phyloP scores from a whole-genome alignment of 129 eudicot genomes.

The Flaveria bidentis region DNA sequence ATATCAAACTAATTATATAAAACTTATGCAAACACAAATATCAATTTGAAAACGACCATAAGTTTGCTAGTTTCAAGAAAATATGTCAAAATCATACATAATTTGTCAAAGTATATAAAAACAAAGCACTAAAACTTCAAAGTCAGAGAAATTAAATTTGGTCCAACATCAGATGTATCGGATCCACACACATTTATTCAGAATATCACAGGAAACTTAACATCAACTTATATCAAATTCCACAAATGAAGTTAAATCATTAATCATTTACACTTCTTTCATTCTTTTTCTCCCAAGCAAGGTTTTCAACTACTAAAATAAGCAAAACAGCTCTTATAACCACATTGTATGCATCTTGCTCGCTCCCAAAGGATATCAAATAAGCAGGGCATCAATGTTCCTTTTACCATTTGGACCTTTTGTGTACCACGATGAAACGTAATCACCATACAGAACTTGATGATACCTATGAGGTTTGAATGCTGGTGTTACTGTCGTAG shows the following conservation, averaged over 20 bases:
- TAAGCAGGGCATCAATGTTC: slow-evolving; percentile 67
- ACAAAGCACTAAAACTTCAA: not conserved
- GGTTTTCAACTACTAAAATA: not conserved
- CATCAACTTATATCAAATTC: not conserved
- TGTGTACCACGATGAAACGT: slow-evolving; percentile 87
- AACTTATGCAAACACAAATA: no score
- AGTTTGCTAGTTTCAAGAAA: not conserved
- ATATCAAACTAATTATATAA: no score
- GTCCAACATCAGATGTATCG: slow-evolving; percentile 7
- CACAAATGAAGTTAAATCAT: slow-evolving; percentile 5
- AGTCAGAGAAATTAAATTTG: not conserved
- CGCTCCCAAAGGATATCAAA: slow-evolving; percentile 14
- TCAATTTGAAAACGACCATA: no score
- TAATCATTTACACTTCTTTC: not conserved
- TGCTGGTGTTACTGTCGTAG: slow-evolving; percentile 60
- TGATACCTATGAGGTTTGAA: slow-evolving; percentile 62
- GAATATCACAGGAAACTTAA: not conserved
- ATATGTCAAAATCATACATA: not conserved
- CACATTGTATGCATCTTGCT: slow-evolving; percentile 6
- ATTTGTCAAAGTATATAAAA: not conserved
- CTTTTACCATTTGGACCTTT: slow-evolving; percentile 99
- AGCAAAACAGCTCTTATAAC: not conserved
- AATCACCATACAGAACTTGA: slow-evolving; percentile 72
- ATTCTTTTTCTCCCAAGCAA: not conserved
- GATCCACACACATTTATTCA: slow-evolving; percentile 6